Percentiles rank a stretch among this genome's conserved stretches.
These are phyloP conservation scores for Haplosporangium sp. DNA, from an alignment of 371 early-diverging fungal genomes.

Conservation along the genomic window DNA sequence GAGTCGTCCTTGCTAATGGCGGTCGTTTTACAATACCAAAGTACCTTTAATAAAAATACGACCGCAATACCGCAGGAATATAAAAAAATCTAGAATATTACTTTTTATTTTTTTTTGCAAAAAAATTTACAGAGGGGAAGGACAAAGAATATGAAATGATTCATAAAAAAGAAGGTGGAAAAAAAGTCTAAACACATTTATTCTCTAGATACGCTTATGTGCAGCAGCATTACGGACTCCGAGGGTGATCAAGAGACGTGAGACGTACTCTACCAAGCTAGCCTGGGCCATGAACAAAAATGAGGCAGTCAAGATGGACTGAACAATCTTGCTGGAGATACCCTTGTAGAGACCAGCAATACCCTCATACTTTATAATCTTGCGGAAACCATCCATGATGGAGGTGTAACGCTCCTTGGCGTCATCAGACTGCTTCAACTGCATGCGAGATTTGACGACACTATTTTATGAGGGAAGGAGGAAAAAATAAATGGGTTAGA, in stretches of 20 bases:
- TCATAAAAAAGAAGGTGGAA: not conserved
- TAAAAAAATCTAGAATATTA: too few species aligned
- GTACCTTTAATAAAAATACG: too few species aligned
- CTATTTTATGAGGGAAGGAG: constrained; percentile 40
- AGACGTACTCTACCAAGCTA: constrained; percentile 79
- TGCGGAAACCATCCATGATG: constrained; percentile 88
- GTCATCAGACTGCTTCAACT: constrained; percentile 83
- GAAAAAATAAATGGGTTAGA: not conserved
- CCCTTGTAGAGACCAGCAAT: constrained; percentile 88
- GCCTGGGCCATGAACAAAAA: constrained; percentile 95
- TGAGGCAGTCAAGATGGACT: constrained; percentile 92
- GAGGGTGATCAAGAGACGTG: constrained; percentile 64
- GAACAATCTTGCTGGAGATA: constrained; percentile 91
- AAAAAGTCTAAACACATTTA: too few species aligned
- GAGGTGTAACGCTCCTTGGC: constrained; percentile 82
- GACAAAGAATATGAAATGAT: not conserved
- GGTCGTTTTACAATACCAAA: not conserved
- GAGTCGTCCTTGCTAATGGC: not conserved
- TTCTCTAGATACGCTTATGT: constrained; percentile 47
- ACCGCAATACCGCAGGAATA: too few species aligned
- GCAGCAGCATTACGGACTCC: constrained; percentile 33
- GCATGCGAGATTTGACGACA: constrained; percentile 97
- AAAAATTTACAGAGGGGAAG: not conserved
- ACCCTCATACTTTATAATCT: constrained; percentile 91
- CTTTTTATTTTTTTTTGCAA: constrained; percentile 8